Evolutionary conservation across 2,329 filamentous ascomycete species (phyloP), one percentile per base, ranked within the genome.

Genomic region (Thielaviopsis euricoi): DNA sequence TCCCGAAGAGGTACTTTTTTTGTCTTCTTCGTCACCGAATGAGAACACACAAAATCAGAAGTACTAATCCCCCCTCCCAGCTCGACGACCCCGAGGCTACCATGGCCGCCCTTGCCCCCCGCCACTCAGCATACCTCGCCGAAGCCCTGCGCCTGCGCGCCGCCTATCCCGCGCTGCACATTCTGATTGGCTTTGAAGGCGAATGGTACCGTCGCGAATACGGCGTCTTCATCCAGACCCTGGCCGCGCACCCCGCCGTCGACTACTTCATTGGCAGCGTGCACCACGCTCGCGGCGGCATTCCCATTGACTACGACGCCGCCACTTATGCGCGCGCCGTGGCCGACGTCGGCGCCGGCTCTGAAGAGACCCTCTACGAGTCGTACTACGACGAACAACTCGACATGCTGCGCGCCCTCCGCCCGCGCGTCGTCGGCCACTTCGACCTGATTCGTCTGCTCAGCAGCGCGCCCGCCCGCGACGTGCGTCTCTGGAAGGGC

Each of bases 231-330:
- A 83, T 95, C 60, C 66, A 72, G 37, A 64, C 69, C 12, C 77
- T 88, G 2, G 75, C 88, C 21, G 68, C 75, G 10, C 72, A 84
- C 22, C 78, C 87, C 46, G 70, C 72, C 10, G 78, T 95, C 61
- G 91, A 97, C 71, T 87, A 94, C 71, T 95, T 96, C 73, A 78
- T 98, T 66, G 93, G 93, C 59, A 94, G 87, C 1, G 78, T 97
- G 53, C 93, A 98, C 71, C 93, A 98, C 70, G 86, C 90, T 7
- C 81, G 87, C 66, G 83, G 83, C 17, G 83, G 83, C 17, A 76
- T 91, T 50, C 90, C 93, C 6, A 95, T 98, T 66, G 93, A 98
- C 73, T 95, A 86, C 68, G 85, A 94, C 71, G 71, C 70, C 6
- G 71, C 73, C 0, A 76, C 79, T 67, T 97, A 93, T 67, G 72